Base-by-base conservation (phyloP, 306 rosid genomes). In the Sphenostylis stenocarpa region DNA sequence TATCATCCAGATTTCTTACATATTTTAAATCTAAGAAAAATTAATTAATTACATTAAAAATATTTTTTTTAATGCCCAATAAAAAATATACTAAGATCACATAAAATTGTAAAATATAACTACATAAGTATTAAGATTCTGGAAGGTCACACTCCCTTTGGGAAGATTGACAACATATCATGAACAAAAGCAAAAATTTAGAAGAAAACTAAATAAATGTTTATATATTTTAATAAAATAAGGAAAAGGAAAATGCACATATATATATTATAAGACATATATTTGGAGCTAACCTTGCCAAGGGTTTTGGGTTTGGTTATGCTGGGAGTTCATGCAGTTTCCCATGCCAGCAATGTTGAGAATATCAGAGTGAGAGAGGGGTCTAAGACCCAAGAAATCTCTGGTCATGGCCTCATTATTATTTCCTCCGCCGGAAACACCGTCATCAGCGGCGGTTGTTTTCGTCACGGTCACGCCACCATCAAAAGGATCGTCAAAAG, bases 341-440 rank as follows among this genome's bases (percentile, higher is more conserved):
- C 90, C 89, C 53, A 91, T 78, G 33, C 85, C 94, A 82, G 94
- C 91, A 36, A 93, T 79, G n/a, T 60, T 91, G 57, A 95, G 87
- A 67, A 92, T 83, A 21, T 89, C 97, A 79, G 80, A 81, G 45
- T 89, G 98, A 55, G 97, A 88, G 13, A 90, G 69, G 11, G 94
- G 84, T 81, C 85, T 84, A 5, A 96, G 91, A 7, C 98, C 96
- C 87, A 96, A 88, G 82, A 96, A 96, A 73, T 96, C 99, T 72
- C 94, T 88, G 0, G 99, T 96, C 90, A 91, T 72, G 8, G 84
- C 91, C 65, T 90, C 96, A 31, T 72, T 60, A 5, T 57, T 26
- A 3, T 14, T 14, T 14, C n/a, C 83, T 6, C 64, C 80, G 0
- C 62, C 83, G 0, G 72, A 20, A 3, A 66, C 41, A 0, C 44